phyloP scores from a whole-genome alignment of 2,329 filamentous ascomycete species.

The Hortaea sp. region DNA sequence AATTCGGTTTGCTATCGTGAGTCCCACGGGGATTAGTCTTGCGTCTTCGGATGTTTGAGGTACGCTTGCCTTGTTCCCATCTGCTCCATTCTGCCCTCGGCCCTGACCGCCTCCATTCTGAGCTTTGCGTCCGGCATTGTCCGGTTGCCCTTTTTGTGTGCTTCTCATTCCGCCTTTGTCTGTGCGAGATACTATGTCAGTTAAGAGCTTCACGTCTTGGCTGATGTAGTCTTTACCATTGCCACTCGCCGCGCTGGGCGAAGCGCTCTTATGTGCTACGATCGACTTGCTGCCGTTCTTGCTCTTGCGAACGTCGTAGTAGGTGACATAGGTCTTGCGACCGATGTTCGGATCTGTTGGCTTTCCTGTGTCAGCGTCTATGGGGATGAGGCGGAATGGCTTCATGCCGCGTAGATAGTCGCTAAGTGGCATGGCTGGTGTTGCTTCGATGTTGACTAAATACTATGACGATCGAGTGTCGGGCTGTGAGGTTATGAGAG shows the following conservation, averaged over 20 bases:
- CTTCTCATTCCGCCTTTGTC: no score
- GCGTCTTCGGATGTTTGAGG: not conserved
- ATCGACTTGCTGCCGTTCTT: conserved; percentile 16
- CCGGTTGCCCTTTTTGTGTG: no score
- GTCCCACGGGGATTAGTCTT: no score
- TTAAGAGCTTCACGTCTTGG: not conserved
- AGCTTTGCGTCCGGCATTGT: not conserved
- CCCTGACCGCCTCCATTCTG: conserved; percentile 4
- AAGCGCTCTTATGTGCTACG: conserved; percentile 13
- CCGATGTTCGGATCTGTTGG: conserved; percentile 12
- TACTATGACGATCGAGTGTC: no score
- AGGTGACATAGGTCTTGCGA: conserved; percentile 9
- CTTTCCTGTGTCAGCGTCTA: conserved; percentile 23
- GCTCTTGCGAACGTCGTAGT: conserved; percentile 17
- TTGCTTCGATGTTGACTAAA: no score
- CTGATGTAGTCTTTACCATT: not conserved
- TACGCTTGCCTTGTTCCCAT: conserved; percentile 1
- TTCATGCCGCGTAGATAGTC: not conserved
- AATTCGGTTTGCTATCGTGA: not conserved
- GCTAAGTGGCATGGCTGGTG: not conserved
- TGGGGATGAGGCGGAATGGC: not conserved
- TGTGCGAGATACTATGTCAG: not conserved
- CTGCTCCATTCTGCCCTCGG: not conserved
- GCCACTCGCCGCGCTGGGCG: not conserved
- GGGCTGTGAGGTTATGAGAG: no score